Evolutionary conservation across 139 green algal species (phyloP).

Genomic region (Volvox reticuliferus): DNA sequence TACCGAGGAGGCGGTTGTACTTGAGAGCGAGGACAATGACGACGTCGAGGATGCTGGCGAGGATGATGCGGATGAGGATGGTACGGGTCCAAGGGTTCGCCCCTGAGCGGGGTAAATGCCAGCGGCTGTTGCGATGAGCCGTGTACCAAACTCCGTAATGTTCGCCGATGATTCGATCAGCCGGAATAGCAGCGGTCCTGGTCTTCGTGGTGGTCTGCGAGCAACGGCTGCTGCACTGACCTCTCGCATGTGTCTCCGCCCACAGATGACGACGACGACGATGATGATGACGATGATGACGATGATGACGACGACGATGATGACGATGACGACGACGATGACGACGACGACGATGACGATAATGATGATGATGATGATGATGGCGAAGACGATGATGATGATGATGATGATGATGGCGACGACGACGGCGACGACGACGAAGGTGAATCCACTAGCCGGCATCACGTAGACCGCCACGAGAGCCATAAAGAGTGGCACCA

Average conservation of each 20-base stretch:
- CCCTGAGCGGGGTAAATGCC: too few relatives aligned
- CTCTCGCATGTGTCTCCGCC: neutral
- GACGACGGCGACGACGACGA: constrained; percentile 10
- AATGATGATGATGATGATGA: constrained; percentile 7
- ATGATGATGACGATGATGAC: constrained; percentile 19
- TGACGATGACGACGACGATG: constrained; percentile 8
- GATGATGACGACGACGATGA: constrained; percentile 19
- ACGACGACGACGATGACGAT: constrained; percentile 17
- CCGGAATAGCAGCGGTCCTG: too few relatives aligned
- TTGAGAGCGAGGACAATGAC: neutral
- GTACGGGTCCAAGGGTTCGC: neutral
- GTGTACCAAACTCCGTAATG: too few relatives aligned
- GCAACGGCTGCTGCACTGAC: too few relatives aligned
- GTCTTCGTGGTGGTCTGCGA: too few relatives aligned
- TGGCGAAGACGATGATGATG: constrained; percentile 12
- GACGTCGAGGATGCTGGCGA: constrained; percentile 9
- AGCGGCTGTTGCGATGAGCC: too few relatives aligned
- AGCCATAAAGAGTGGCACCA: neutral
- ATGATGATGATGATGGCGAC: constrained; percentile 15
- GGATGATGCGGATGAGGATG: constrained; percentile 19
- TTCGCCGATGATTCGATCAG: too few relatives aligned
- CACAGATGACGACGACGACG: constrained; percentile 20
- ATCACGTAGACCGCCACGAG: constrained; percentile 7
- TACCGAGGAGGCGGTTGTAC: neutral
- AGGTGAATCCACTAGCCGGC: neutral